These are phyloP conservation scores for Amanita muscaria DNA, from an alignment of 768 basidiomycete species.

Conservation along the genomic window DNA sequence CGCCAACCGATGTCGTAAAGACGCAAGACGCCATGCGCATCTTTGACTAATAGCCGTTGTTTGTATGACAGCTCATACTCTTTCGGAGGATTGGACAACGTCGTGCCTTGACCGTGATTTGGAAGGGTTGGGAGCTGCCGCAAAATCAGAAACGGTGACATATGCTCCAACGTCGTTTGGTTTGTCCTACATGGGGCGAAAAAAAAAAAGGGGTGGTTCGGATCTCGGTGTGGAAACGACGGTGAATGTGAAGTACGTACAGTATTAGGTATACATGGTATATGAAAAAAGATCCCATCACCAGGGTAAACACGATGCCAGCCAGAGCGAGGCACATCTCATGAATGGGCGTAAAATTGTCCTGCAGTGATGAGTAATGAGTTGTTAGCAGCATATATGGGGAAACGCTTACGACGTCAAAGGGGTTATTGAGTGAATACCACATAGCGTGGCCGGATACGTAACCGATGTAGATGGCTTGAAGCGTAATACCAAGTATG, in stretches of 20 bases:
- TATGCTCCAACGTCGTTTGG: slow-evolving; percentile 75
- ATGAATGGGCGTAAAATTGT: slow-evolving; percentile 60
- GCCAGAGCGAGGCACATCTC: slow-evolving; percentile 55
- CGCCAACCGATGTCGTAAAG: slow-evolving; percentile 71
- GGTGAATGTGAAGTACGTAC: slow-evolving; percentile 33
- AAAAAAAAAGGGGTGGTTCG: slow-evolving; percentile 8
- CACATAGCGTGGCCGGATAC: slow-evolving; percentile 46
- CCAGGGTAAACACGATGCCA: slow-evolving; percentile 50
- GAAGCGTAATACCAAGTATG: slow-evolving; percentile 50
- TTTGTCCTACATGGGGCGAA: slow-evolving; percentile 48
- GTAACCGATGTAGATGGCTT: slow-evolving; percentile 51
- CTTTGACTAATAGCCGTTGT: slow-evolving; percentile 58
- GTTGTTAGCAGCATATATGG: not conserved
- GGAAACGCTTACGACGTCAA: slow-evolving; percentile 42
- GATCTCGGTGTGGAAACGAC: not conserved
- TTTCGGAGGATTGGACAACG: slow-evolving; percentile 59
- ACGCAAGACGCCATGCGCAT: slow-evolving; percentile 50
- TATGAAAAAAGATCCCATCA: slow-evolving; percentile 65
- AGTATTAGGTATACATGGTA: slow-evolving; percentile 74
- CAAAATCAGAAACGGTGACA: slow-evolving; percentile 68
- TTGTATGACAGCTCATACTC: slow-evolving; percentile 61
- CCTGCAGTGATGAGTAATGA: slow-evolving; percentile 25
- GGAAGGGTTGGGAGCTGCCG: slow-evolving; percentile 57
- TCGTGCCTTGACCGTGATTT: slow-evolving; percentile 17
- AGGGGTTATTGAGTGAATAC: slow-evolving; percentile 60